These are phyloP conservation scores for Quercus lobata DNA, from an alignment of 331 rosid genomes.

Conservation along the genomic window DNA sequence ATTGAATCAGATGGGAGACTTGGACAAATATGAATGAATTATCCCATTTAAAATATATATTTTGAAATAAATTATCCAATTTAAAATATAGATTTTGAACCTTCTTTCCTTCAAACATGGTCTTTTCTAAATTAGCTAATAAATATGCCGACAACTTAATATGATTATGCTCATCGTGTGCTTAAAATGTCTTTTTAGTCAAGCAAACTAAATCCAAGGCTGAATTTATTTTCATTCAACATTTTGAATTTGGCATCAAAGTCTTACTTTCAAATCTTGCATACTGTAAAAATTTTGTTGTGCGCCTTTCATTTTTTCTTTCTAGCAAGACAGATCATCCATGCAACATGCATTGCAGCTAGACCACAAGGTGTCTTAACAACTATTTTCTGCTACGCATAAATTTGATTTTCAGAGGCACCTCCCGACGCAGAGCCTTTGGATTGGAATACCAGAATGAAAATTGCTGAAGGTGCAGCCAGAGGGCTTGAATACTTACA, in stretches of 20 bases:
- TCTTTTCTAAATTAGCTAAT: too few species aligned
- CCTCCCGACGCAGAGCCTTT: slow-evolving; percentile 37
- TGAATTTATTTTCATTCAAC: neutral
- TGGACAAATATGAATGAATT: neutral
- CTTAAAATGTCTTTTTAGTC: neutral
- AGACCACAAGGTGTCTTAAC: neutral
- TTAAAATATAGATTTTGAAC: too few species aligned
- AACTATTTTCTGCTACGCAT: slow-evolving; percentile 13
- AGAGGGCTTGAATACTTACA: slow-evolving; percentile 87
- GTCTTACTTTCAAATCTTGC: neutral
- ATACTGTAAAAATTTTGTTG: neutral
- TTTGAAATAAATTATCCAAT: neutral
- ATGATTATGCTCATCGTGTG: neutral
- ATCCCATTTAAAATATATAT: neutral
- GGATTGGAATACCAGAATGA: slow-evolving; percentile 85
- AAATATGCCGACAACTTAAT: neutral
- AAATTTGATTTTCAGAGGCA: slow-evolving; percentile 42
- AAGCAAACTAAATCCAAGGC: neutral
- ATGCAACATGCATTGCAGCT: neutral
- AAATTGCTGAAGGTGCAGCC: slow-evolving; percentile 88
- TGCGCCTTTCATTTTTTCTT: neutral
- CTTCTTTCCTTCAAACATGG: too few species aligned
- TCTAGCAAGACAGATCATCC: neutral
- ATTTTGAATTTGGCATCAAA: neutral
- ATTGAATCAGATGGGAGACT: neutral